These are phyloP conservation scores for Houttuynia cordata DNA, from an alignment of 164 flowering plant species.

Conservation along the genomic window DNA sequence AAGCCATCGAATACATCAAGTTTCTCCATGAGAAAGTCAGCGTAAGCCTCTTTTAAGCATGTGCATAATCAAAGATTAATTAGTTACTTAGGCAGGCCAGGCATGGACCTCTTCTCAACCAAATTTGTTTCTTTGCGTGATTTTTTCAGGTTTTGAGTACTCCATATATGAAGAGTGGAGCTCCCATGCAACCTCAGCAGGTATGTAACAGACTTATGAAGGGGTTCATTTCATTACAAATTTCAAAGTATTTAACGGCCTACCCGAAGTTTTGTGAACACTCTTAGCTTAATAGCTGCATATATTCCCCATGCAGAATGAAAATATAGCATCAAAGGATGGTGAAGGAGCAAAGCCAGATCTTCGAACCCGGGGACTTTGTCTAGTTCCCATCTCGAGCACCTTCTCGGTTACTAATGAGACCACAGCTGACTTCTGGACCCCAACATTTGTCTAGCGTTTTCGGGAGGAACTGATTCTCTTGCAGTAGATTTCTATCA, in stretches of 20 bases:
- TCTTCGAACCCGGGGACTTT: conserved; percentile 63
- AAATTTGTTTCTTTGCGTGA: neutral
- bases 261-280: neutral
- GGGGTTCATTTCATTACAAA: no score
- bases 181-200: conserved; percentile 47
- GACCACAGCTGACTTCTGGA: conserved; percentile 55
- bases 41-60: conserved; percentile 32
- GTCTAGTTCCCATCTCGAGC: conserved; percentile 63
- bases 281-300: no score
- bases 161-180: conserved; percentile 69
- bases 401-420: conserved; percentile 56
- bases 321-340: conserved; percentile 31
- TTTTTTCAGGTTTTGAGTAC: conserved; percentile 48
- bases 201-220: conserved; percentile 7
- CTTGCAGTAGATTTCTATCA: conserved; percentile 6
- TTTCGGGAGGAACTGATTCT: conserved; percentile 1
- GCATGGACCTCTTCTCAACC: no score
- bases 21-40: conserved; percentile 75
- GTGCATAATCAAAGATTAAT: neutral
- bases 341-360: conserved; percentile 39
- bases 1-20: conserved; percentile 75
- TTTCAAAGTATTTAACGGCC: neutral
- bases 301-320: conserved; percentile 17
- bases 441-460: conserved; percentile 44
- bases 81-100: no score